These are phyloP conservation scores for Filobasidium wieringae DNA, from an alignment of 768 basidiomycete species.

Conservation along the genomic window DNA sequence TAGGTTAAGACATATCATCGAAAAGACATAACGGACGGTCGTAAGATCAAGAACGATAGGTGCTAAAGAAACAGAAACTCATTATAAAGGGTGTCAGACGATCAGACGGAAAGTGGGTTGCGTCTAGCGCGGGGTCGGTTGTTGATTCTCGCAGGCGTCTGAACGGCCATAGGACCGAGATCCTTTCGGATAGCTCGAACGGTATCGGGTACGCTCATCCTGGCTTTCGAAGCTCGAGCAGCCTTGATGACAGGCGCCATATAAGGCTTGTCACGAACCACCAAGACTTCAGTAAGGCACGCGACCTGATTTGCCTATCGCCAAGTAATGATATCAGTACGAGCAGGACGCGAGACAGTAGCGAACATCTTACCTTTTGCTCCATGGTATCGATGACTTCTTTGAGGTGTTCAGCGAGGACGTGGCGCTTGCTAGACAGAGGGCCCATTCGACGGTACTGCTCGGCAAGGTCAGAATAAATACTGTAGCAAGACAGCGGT, in stretches of 20 bases:
- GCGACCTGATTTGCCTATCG: constrained; percentile 15
- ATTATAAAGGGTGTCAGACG: too few species aligned
- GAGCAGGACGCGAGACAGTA: background rate
- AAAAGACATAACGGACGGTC: too few species aligned
- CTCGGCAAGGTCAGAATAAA: constrained; percentile 80
- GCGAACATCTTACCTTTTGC: constrained; percentile 54
- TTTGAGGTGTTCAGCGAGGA: constrained; percentile 74
- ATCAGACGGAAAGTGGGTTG: too few species aligned
- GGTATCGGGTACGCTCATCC: constrained; percentile 16
- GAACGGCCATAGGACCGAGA: constrained; percentile 5
- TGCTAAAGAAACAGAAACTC: too few species aligned
- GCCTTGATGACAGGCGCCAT: constrained; percentile 12
- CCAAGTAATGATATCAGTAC: background rate
- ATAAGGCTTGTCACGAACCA: constrained; percentile 7
- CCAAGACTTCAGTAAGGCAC: constrained; percentile 11
- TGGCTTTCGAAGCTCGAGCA: constrained; percentile 6
- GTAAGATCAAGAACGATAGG: too few species aligned
- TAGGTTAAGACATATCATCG: too few species aligned
- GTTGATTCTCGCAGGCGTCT: background rate
- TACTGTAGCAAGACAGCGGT: constrained; percentile 44
- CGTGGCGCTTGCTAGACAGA: constrained; percentile 68
- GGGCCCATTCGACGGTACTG: constrained; percentile 86
- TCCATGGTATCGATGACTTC: constrained; percentile 89
- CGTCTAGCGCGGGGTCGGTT: background rate
- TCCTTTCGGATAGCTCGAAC: constrained; percentile 14